Evolutionary conservation across 805 yeast species (phyloP).

Genomic region (Candida tammaniensis): DNA sequence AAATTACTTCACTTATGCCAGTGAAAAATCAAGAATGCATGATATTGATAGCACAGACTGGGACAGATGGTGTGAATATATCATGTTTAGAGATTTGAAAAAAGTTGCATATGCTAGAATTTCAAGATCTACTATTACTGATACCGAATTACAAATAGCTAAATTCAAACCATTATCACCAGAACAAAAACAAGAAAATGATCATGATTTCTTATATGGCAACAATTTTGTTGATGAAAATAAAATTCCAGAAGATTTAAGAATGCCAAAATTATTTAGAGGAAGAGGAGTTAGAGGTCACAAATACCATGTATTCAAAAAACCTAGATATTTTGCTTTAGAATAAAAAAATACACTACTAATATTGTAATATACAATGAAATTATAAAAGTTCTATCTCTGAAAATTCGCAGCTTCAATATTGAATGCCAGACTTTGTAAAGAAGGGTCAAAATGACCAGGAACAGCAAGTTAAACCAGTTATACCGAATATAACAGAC

Average conservation of each 20-base stretch:
- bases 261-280: conserved; percentile 75
- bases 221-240: conserved; percentile 55
- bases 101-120: conserved; percentile 94
- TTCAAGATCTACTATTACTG: conserved; percentile 90
- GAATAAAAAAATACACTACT: conserved; percentile 1
- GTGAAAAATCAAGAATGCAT: conserved; percentile 79
- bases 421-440: too few relatives aligned
- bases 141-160: conserved; percentile 94
- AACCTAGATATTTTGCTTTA: conserved; percentile 74
- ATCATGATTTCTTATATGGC: conserved; percentile 46
- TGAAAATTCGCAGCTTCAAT: too few relatives aligned
- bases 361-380: too few relatives aligned
- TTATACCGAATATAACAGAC: too few relatives aligned
- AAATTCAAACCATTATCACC: conserved; percentile 65
- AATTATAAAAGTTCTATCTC: too few relatives aligned
- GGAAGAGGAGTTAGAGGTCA: conserved; percentile 96
- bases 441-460: too few relatives aligned
- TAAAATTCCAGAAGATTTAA: conserved; percentile 55
- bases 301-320: conserved; percentile 89
- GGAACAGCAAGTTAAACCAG: too few relatives aligned
- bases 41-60: conserved; percentile 92
- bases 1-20: conserved; percentile 87
- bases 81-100: conserved; percentile 78
- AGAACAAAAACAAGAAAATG: conserved; percentile 29
- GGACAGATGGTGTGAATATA: conserved; percentile 99